These are phyloP conservation scores for Ascochyta clinopodiicola DNA, from an alignment of 2,329 filamentous ascomycete genomes.

Conservation along the genomic window DNA sequence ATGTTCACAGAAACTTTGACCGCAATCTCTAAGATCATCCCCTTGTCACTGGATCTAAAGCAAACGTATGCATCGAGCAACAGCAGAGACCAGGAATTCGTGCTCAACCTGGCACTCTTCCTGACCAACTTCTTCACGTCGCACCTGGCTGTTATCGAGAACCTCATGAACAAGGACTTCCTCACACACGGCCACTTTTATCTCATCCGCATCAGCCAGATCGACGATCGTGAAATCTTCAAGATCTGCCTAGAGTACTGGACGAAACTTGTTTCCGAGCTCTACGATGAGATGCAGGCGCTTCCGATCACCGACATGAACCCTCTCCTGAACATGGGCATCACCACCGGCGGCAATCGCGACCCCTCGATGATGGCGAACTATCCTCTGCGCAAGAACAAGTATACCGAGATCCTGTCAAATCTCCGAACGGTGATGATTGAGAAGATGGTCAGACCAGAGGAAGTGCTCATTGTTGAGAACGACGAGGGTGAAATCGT, in stretches of 20 bases:
- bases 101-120: slow-evolving; percentile 95
- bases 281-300: slow-evolving; percentile 99
- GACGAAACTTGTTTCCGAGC: slow-evolving; percentile 96
- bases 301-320: slow-evolving; percentile 93
- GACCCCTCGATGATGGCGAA: slow-evolving; percentile 85
- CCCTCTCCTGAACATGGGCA: slow-evolving; percentile 80
- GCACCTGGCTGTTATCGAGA: slow-evolving; percentile 92
- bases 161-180: slow-evolving; percentile 92
- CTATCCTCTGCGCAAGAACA: slow-evolving; percentile 95
- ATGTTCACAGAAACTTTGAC: slow-evolving; percentile 99
- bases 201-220: slow-evolving; percentile 96
- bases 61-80: slow-evolving; percentile 90
- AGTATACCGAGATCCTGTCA: slow-evolving; percentile 91
- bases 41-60: slow-evolving; percentile 87
- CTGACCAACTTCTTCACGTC: slow-evolving; percentile 96
- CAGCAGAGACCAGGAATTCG: slow-evolving; percentile 93
- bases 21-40: slow-evolving; percentile 91
- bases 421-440: slow-evolving; percentile 98
- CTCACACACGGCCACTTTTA: slow-evolving; percentile 97
- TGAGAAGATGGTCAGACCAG: slow-evolving; percentile 98
- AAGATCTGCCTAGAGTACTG: slow-evolving; percentile 99
- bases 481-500: slow-evolving; percentile 99
- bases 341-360: slow-evolving; percentile 80
- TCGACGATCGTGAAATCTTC: slow-evolving; percentile 98
- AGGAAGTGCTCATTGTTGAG: slow-evolving; percentile 98